Evolutionary conservation across 2,329 filamentous ascomycete species (phyloP).

Genomic region (Epicoccum nigrum): DNA sequence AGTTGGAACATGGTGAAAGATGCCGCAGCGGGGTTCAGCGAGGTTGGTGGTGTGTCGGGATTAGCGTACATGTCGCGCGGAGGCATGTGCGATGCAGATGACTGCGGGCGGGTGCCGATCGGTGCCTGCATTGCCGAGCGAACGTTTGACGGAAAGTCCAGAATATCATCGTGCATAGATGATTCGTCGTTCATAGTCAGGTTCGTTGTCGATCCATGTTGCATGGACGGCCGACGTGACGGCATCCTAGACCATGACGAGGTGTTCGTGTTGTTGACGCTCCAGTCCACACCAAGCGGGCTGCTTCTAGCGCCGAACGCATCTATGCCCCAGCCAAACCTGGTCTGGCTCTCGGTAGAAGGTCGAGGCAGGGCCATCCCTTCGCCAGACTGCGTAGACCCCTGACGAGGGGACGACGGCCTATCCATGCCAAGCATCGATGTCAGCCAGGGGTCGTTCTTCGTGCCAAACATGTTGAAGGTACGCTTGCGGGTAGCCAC

Average conservation of each 20-base stretch:
- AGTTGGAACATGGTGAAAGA: constrained; percentile 68
- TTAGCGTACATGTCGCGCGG: constrained; percentile 10
- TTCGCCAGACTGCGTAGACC: constrained; percentile 67
- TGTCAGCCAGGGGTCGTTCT: constrained; percentile 58
- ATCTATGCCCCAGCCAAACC: constrained; percentile 47
- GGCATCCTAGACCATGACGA: constrained; percentile 74
- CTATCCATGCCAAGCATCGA: constrained; percentile 48
- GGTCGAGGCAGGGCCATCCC: constrained; percentile 44
- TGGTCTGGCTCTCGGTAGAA: constrained; percentile 47
- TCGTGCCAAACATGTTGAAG: constrained; percentile 59
- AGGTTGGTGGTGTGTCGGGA: constrained; percentile 53
- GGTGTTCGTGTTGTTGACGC: constrained; percentile 43
- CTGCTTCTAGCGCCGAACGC: constrained; percentile 50
- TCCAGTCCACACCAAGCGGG: constrained; percentile 52
- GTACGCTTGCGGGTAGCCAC: constrained; percentile 53
- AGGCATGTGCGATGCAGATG: constrained; percentile 57
- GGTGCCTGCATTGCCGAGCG: constrained; percentile 64
- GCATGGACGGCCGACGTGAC: constrained; percentile 80
- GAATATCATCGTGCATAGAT: constrained; percentile 56
- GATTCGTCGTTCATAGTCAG: constrained; percentile 58
- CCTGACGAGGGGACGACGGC: constrained; percentile 64
- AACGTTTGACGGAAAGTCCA: constrained; percentile 56
- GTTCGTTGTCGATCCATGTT: constrained; percentile 74
- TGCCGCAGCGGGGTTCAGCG: constrained; percentile 86
- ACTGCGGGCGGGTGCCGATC: constrained; percentile 79